Base-by-base conservation (phyloP, 179 eudicot genomes). In the Carnegiea gigantea region DNA sequence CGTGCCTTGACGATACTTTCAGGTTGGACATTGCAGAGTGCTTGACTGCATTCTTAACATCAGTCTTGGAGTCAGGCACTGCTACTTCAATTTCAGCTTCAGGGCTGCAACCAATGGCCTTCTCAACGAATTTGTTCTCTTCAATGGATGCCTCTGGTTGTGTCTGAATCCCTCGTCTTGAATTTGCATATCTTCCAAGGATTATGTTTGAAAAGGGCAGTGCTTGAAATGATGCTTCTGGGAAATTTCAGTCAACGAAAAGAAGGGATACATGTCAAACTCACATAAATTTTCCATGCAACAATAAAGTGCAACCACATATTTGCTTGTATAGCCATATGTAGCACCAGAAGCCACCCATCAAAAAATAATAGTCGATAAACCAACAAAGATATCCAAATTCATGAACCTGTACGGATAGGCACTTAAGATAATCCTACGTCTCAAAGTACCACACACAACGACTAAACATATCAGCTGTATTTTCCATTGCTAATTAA, bases 1-100 rank as follows among this genome's bases (percentile, higher is more conserved):
- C 94, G 44, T 95, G 98, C 62, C 95, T 85, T 36, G 93, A 40
- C 24, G 98, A 94, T 65, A 81, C 73, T 86, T 91, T 94, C 80
- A 95, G 84, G 83, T 87, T 85, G 60, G 94, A 87, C 51, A 76
- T 79, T 20, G 86, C 84, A 20, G 49, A 84, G 84, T 74, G 72
- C 23, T 76, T 81, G 28, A 78, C 80, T 36, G 79, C 84, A 75
- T 84, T 67, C 46, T 82, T 57, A 48, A 82, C 79, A 64, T 83
- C 60, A 5, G 30, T 68, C 24, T 64, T 40, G 24, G 82, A 70
- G 73, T 79, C 73, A 17, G 86, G 54, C 28, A 80, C 71, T 30
- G 64, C 7, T 36, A 70, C 65, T 79, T 80, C 15, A 11, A 26
- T 57, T 79, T 81, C 84, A 13, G 83, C 40, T 53, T 82, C 74